These are phyloP conservation scores for Colletotrichum sidae DNA, from an alignment of 2,329 filamentous ascomycete genomes.

Conservation along the genomic window DNA sequence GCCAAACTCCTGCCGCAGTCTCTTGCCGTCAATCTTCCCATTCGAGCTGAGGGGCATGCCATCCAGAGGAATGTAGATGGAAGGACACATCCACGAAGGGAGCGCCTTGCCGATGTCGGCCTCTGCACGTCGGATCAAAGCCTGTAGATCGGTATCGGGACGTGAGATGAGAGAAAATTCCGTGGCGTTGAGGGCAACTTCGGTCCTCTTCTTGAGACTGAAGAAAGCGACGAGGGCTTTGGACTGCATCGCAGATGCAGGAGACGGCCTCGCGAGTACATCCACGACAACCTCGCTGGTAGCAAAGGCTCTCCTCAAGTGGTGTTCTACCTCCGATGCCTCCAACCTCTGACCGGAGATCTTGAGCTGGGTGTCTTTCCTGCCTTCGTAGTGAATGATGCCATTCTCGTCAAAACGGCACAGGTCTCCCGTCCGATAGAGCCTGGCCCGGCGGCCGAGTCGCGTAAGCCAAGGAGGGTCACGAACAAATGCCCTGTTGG, in stretches of 20 bases:
- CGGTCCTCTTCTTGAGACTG: neutral
- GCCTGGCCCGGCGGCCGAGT: slow-evolving; percentile 16
- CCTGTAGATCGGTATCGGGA: neutral
- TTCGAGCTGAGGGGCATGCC: slow-evolving; percentile 19
- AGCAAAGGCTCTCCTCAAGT: slow-evolving; percentile 4
- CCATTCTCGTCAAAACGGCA: slow-evolving; percentile 21
- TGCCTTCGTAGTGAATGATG: slow-evolving; percentile 38
- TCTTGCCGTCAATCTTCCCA: slow-evolving; percentile 24
- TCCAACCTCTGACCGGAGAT: slow-evolving; percentile 47
- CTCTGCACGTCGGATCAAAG: slow-evolving; percentile 3
- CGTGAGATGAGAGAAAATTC: neutral
- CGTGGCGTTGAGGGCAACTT: too few relatives aligned
- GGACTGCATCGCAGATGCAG: neutral
- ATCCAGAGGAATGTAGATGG: slow-evolving; percentile 24
- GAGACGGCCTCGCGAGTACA: slow-evolving; percentile 16
- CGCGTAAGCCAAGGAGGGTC: slow-evolving; percentile 22
- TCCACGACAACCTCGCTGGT: slow-evolving; percentile 31
- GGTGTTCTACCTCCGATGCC: slow-evolving; percentile 43
- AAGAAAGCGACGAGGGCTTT: slow-evolving; percentile 28
- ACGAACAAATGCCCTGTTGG: slow-evolving; percentile 25
- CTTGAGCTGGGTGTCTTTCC: slow-evolving; percentile 40
- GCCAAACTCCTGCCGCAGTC: slow-evolving; percentile 9
- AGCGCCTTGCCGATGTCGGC: slow-evolving; percentile 4
- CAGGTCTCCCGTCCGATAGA: slow-evolving; percentile 38
- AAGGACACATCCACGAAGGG: slow-evolving; percentile 32